Percentiles rank a stretch among this genome's conserved stretches.
These are phyloP conservation scores for Boletus huronensis DNA, from an alignment of 768 basidiomycete genomes.

Conservation along the genomic window DNA sequence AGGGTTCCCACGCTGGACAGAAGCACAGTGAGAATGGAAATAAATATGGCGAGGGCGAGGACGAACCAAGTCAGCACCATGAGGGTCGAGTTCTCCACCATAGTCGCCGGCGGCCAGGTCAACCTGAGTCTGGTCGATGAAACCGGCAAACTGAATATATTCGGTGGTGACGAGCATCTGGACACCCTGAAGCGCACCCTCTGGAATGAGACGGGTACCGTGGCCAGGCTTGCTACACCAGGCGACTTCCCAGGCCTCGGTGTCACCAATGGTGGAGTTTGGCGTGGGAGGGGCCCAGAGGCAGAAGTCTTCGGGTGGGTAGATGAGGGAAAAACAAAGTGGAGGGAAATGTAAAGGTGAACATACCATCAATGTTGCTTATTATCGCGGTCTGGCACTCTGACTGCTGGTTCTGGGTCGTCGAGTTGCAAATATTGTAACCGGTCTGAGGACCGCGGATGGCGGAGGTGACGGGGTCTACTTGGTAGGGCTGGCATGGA, in stretches of 20 bases:
- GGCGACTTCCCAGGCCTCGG: conserved; percentile 66
- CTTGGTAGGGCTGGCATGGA: conserved; percentile 47
- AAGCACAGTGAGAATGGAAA: conserved; percentile 6
- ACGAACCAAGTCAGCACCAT: conserved; percentile 62
- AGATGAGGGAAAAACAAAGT: conserved; percentile 23
- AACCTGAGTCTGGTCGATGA: conserved; percentile 59
- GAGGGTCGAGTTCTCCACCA: conserved; percentile 78
- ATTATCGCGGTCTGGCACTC: conserved; percentile 66
- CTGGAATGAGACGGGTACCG: conserved; percentile 71
- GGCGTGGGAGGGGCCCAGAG: conserved; percentile 55
- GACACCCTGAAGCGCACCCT: conserved; percentile 56
- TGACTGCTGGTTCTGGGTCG: conserved; percentile 58
- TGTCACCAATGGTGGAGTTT: conserved; percentile 55
- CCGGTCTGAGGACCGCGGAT: conserved; percentile 59
- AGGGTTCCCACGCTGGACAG: conserved; percentile 68
- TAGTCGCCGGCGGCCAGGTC: conserved; percentile 50
- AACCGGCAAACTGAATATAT: conserved; percentile 60
- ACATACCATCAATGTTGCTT: conserved; percentile 47
- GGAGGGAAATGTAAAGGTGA: background rate
- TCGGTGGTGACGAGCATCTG: conserved; percentile 58
- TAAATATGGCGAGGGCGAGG: conserved; percentile 5
- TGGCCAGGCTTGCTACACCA: conserved; percentile 67
- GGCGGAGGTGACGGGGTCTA: conserved; percentile 37
- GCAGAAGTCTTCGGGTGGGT: conserved; percentile 57
- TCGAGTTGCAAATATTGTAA: conserved; percentile 67